phyloP scores from a whole-genome alignment of 345 rosid genomes.

The Microthlaspi erraticum region DNA sequence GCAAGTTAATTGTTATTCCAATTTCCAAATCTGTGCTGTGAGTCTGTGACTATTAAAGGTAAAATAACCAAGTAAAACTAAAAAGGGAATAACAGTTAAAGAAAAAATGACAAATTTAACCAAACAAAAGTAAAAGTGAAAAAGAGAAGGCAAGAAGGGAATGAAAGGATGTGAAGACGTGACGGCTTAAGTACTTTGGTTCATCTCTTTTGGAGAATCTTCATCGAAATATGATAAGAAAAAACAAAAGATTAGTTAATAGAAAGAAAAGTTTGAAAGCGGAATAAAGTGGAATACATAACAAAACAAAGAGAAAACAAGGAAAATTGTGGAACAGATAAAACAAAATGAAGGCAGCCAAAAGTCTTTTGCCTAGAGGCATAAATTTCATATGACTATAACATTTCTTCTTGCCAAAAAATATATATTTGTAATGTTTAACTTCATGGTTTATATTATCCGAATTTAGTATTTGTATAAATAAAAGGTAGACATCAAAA shows the following conservation, averaged over 20 bases:
- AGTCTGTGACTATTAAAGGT: not conserved
- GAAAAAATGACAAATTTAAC: not conserved
- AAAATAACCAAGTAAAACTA: not conserved
- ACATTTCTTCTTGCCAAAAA: not conserved
- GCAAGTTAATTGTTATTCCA: not conserved
- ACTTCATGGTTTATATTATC: not conserved
- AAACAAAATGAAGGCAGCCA: conserved; percentile 42
- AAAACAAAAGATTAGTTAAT: not conserved
- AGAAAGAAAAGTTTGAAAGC: conserved; percentile 15
- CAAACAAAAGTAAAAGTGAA: conserved; percentile 22
- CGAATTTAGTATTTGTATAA: not conserved
- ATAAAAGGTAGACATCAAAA: not conserved
- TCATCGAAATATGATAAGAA: conserved; percentile 17
- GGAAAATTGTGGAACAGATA: conserved; percentile 23
- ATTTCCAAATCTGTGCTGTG: not conserved
- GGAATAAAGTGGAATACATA: conserved; percentile 42
- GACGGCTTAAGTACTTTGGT: conserved; percentile 26
- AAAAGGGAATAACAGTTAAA: not conserved
- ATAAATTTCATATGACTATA: not conserved
- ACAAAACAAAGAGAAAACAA: conserved; percentile 38
- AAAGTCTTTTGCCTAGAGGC: not conserved
- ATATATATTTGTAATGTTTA: not conserved
- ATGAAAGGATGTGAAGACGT: conserved; percentile 47
- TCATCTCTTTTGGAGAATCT: conserved; percentile 32
- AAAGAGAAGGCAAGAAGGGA: conserved; percentile 37